Base-by-base conservation (phyloP, 2,329 filamentous ascomycete genomes). In the Ceratocystis ficicola region DNA sequence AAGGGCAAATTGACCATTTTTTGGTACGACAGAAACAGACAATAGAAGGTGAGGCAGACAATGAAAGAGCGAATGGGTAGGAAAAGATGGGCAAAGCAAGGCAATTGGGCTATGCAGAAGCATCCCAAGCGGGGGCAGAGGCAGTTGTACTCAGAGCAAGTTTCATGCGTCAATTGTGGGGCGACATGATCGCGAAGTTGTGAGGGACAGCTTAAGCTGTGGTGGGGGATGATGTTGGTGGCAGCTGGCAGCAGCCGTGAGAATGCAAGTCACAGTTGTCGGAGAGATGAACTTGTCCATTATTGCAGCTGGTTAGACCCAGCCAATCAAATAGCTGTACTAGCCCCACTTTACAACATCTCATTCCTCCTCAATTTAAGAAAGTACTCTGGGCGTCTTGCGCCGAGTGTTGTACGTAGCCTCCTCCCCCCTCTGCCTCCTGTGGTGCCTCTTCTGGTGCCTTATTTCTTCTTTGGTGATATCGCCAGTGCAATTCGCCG, bases 1-100 rank as follows among this genome's bases (percentile, higher is more conserved):
- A 87, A 77, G 22, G 85, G 85, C 48, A 87, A 77, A 66, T 84
- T 80, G 57, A 87, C 84, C 85, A 87, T 87, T 65, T 68, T 63
- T 50, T 15, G 12, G 30, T 7, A 12, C 25, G 52, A 6, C 10
- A 41, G 8, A 44, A 64, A 28, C 7, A 5, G 48, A 4, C 25
- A 2, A 12, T 28, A 12, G 36, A 64, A 5, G 44, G 44, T 15
- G 32, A 7, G 10, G 41, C 61, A 12, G 46, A 22, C 10, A 7
- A 50, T n/a, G 1, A 1, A 48, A 50, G 4, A 50, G 17, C 44
- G 61, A 28, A 10, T 15, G 17, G 22, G 1, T 12, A 41, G 10
- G 36, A 41, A 10, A 12, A 32, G 25, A 48, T 5, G 20, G 25
- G 48, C 8, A 52, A 25, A 52, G 20, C 22, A 20, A 52, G 20